Evolutionary conservation across 805 yeast genomes (phyloP).

Genomic region (Candida sphagnicola): DNA sequence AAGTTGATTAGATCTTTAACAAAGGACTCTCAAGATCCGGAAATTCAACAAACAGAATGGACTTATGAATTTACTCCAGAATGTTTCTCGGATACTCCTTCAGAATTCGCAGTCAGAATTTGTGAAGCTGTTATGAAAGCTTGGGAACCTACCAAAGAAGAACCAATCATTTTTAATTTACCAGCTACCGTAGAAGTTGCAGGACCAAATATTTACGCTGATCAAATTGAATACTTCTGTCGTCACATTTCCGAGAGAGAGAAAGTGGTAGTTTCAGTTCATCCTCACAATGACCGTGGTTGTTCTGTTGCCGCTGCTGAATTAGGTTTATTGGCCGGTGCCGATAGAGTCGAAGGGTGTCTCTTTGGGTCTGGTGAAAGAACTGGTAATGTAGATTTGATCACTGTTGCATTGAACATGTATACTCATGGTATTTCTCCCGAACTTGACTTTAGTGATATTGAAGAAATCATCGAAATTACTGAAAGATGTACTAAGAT

Average conservation of each 20-base stretch:
- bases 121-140: conserved; percentile 77
- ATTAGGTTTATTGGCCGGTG: conserved; percentile 76
- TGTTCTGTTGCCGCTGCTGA: conserved; percentile 84
- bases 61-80: conserved; percentile 75
- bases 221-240: conserved; percentile 73
- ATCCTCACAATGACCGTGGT: conserved; percentile 78
- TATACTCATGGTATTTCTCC: conserved; percentile 77
- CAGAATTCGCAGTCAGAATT: conserved; percentile 68
- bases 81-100: conserved; percentile 70
- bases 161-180: conserved; percentile 72
- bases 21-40: conserved; percentile 66
- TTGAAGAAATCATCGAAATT: conserved; percentile 61
- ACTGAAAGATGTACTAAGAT: conserved; percentile 77
- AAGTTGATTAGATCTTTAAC: conserved; percentile 64
- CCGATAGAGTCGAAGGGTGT: conserved; percentile 82
- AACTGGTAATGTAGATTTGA: conserved; percentile 78
- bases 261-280: conserved; percentile 65
- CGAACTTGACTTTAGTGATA: conserved; percentile 64
- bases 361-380: conserved; percentile 82
- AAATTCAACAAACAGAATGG: conserved; percentile 62
- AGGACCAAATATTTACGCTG: conserved; percentile 73
- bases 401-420: conserved; percentile 71
- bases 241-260: conserved; percentile 68
- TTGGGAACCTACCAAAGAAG: conserved; percentile 74
- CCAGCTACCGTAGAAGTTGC: conserved; percentile 83